Conservation (phyloP, 2,329 filamentous ascomycete genomes). For the Colletotrichum tofieldiae region DNA sequence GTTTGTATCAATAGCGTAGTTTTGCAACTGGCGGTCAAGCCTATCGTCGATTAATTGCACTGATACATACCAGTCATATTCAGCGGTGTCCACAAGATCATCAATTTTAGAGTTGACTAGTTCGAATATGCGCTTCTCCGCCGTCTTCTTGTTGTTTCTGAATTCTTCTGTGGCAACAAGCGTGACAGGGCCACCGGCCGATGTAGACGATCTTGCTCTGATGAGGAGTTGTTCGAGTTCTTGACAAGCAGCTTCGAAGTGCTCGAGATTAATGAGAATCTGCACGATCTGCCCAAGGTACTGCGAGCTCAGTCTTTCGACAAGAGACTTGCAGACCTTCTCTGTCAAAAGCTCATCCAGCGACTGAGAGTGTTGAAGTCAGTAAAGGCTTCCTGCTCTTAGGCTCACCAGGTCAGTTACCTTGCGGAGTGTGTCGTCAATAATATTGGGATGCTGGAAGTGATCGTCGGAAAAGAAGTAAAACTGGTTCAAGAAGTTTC, state of each 20-base stretch:
- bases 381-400: background rate
- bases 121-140: constrained; percentile 98
- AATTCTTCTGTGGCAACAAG: constrained; percentile 90
- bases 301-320: constrained; percentile 90
- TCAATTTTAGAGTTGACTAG: constrained; percentile 99
- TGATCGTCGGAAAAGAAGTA: constrained; percentile 98
- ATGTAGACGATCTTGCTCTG: constrained; percentile 85
- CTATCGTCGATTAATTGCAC: background rate
- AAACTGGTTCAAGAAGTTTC: constrained; percentile 98
- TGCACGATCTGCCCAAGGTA: constrained; percentile 98
- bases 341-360: constrained; percentile 95
- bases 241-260: constrained; percentile 94
- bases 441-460: constrained; percentile 90
- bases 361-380: constrained; percentile 65
- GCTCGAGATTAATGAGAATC: constrained; percentile 96
- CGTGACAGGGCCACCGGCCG: constrained; percentile 84
- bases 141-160: constrained; percentile 91
- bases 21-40: background rate
- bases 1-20: background rate
- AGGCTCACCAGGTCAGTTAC: constrained; percentile 56
- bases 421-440: constrained; percentile 90
- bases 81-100: constrained; percentile 95
- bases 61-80: constrained; percentile 86
- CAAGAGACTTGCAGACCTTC: constrained; percentile 91
- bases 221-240: constrained; percentile 91